A percentile compares a stretch with the other conserved stretches of the same genome.
Conservation (phyloP, 75 land plant species). For the Picea sitchensis region DNA sequence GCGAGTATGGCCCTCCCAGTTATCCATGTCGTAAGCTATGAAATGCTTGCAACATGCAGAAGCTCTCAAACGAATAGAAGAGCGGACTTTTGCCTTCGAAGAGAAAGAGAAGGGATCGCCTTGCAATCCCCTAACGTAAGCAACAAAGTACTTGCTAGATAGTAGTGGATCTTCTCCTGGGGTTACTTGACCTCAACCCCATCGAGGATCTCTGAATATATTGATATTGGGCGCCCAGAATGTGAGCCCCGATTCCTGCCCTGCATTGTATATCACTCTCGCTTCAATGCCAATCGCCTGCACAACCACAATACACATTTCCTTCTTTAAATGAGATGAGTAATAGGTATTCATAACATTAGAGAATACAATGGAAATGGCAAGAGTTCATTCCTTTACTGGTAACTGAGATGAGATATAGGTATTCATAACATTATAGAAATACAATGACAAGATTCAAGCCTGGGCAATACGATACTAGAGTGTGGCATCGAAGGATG, state of each 20-base stretch:
- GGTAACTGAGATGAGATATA: too few species aligned
- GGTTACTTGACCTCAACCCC: slow-evolving; percentile 98
- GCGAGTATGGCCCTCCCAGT: slow-evolving; percentile 71
- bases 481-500: slow-evolving; percentile 65
- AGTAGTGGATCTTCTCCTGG: slow-evolving; percentile 91
- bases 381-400: too few species aligned
- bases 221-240: slow-evolving; percentile 97
- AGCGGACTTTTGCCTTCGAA: background rate
- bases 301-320: background rate
- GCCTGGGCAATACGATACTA: slow-evolving; percentile 85
- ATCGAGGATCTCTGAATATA: slow-evolving; percentile 94
- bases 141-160: slow-evolving; percentile 54
- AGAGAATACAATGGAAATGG: background rate
- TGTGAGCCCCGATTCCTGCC: slow-evolving; percentile 76
- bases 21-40: slow-evolving; percentile 94
- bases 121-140: slow-evolving; percentile 82
- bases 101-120: slow-evolving; percentile 25
- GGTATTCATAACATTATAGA: background rate
- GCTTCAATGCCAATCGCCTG: slow-evolving; percentile 74
- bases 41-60: slow-evolving; percentile 99
- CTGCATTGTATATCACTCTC: slow-evolving; percentile 80
- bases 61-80: slow-evolving; percentile 33
- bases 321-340: too few species aligned
- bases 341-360: too few species aligned
- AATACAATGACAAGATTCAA: slow-evolving; percentile 22